These are phyloP conservation scores for Ambrosia artemisiifolia DNA, from an alignment of 129 eudicot genomes.

Conservation along the genomic window DNA sequence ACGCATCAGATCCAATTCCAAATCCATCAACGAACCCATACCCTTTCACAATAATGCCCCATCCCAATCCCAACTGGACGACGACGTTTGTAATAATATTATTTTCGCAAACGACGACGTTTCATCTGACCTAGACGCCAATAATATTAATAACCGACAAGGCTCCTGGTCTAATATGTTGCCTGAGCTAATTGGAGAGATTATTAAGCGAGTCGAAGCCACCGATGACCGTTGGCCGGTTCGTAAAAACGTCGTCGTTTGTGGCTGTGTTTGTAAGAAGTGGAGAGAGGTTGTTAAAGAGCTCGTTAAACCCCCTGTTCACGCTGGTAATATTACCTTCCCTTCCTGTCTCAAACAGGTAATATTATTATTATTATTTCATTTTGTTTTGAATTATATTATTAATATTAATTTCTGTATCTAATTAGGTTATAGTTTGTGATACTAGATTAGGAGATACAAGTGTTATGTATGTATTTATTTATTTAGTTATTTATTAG, in stretches of 20 bases:
- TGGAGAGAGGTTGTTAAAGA: slow-evolving; percentile 76
- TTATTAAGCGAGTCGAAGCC: slow-evolving; percentile 68
- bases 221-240: slow-evolving; percentile 74
- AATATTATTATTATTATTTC: background rate
- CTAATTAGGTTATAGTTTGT: background rate
- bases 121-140: slow-evolving; percentile 18
- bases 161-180: slow-evolving; percentile 65
- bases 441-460: background rate
- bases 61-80: slow-evolving; percentile 26
- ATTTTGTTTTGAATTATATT: background rate
- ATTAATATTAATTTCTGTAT: background rate
- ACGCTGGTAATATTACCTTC: slow-evolving; percentile 70
- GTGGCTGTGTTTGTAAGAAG: slow-evolving; percentile 78
- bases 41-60: slow-evolving; percentile 12
- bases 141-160: slow-evolving; percentile 8
- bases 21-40: slow-evolving; percentile 31
- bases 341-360: slow-evolving; percentile 94
- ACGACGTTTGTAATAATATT: background rate
- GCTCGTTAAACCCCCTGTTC: slow-evolving; percentile 44
- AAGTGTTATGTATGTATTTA: slow-evolving; percentile 9
- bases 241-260: slow-evolving; percentile 70
- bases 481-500: background rate
- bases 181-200: slow-evolving; percentile 89
- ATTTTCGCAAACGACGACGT: slow-evolving; percentile 18
- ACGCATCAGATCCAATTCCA: slow-evolving; percentile 58